These are phyloP conservation scores for Vitis rotundifolia DNA, from an alignment of 164 flowering plant species.

Conservation along the genomic window DNA sequence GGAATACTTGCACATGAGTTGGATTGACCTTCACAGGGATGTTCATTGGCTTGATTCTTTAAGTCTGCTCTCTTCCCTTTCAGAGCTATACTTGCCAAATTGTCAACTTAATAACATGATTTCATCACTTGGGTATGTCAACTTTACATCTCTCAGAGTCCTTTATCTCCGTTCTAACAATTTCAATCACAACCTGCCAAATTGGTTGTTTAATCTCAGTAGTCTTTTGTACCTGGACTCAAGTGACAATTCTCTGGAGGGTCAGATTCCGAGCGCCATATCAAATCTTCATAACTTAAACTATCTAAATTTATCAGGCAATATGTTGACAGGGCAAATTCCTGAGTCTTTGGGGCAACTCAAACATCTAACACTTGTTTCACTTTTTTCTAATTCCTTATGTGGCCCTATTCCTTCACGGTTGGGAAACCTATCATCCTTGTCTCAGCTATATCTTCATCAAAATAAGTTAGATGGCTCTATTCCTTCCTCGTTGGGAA, in stretches of 20 bases:
- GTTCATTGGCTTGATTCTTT: not conserved
- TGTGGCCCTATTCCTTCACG: not conserved
- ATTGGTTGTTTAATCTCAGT: no score
- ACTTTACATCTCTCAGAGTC: not conserved
- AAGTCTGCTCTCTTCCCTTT: not conserved
- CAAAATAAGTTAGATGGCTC: not conserved
- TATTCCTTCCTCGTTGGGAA: not conserved
- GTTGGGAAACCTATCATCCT: no score
- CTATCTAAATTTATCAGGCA: not conserved
- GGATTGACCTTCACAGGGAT: not conserved
- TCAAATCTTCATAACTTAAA: not conserved
- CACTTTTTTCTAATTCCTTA: not conserved
- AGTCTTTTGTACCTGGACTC: not conserved
- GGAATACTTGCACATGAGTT: not conserved
- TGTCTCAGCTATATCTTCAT: no score
- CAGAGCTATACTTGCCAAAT: not conserved
- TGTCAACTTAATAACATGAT: not conserved
- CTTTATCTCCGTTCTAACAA: not conserved
- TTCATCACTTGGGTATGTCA: no score
- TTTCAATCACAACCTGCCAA: not conserved
- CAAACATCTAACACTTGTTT: no score
- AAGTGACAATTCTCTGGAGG: not conserved
- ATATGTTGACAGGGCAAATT: not conserved
- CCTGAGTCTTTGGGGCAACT: not conserved
- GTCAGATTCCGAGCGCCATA: not conserved